A percentile compares a stretch with the other conserved stretches of the same genome.
phyloP scores from a whole-genome alignment of 768 basidiomycete species.

The Tephrocybe sp. region DNA sequence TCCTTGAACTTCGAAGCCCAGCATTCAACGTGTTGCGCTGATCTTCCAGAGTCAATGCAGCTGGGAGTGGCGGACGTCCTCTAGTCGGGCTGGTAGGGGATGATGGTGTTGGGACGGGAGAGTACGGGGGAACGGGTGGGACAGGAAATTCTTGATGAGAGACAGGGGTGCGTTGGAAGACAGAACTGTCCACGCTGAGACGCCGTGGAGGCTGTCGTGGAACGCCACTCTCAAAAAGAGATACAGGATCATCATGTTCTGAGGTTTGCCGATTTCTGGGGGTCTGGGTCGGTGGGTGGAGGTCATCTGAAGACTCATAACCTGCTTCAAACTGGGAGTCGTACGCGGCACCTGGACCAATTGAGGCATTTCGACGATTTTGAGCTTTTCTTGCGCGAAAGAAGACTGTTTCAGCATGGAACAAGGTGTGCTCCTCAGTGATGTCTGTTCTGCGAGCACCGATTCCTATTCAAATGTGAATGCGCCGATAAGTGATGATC shows the following conservation, averaged over 20 bases:
- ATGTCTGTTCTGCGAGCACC: constrained; percentile 75
- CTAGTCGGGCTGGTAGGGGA: constrained; percentile 12
- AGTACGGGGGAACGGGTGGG: constrained; percentile 37
- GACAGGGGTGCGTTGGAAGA: constrained; percentile 30
- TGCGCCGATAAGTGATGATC: neutral
- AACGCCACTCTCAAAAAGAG: neutral
- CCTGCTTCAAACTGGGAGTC: constrained; percentile 25
- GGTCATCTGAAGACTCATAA: constrained; percentile 25
- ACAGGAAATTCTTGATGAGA: constrained; percentile 30
- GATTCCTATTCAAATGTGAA: constrained; percentile 37
- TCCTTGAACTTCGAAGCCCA: constrained; percentile 20
- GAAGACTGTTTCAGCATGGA: constrained; percentile 67
- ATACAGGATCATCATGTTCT: constrained; percentile 6
- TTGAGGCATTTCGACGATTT: constrained; percentile 36
- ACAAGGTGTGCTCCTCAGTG: constrained; percentile 72
- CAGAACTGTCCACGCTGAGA: constrained; percentile 33
- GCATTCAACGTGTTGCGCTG: constrained; percentile 33
- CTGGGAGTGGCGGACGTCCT: neutral
- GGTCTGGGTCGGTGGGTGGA: constrained; percentile 11
- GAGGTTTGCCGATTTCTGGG: constrained; percentile 11
- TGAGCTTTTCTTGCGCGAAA: constrained; percentile 57
- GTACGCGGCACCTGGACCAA: constrained; percentile 46
- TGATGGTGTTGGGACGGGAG: constrained; percentile 22
- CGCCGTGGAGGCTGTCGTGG: constrained; percentile 16
- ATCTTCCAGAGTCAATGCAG: constrained; percentile 38